phyloP scores from a whole-genome alignment of 2,329 filamentous ascomycete species.

The Stachybotrys elegans region DNA sequence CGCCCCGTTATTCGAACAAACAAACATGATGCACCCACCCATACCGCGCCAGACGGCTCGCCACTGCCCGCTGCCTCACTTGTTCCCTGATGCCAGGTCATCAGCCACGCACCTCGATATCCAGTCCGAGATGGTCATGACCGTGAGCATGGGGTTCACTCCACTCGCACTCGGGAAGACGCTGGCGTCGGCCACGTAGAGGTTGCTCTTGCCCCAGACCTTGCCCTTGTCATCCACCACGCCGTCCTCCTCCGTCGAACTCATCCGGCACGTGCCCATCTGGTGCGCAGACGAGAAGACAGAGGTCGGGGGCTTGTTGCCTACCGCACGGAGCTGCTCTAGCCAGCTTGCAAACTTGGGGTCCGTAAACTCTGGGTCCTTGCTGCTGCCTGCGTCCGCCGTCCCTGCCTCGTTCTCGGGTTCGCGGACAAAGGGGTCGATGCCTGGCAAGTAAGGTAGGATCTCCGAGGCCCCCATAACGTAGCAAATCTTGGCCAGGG shows the following conservation, averaged over 20 bases:
- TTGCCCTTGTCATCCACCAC: conserved; percentile 54
- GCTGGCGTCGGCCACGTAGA: conserved; percentile 71
- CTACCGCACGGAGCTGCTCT: conserved; percentile 38
- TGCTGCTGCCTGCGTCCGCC: conserved; percentile 13
- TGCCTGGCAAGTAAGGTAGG: conserved; percentile 55
- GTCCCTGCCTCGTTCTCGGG: conserved; percentile 12
- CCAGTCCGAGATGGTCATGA: conserved; percentile 65
- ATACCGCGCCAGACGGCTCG: too few species aligned
- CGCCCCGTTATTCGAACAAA: too few species aligned
- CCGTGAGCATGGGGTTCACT: conserved; percentile 78
- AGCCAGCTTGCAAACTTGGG: conserved; percentile 59
- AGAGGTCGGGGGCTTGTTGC: conserved; percentile 44
- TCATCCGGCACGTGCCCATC: conserved; percentile 77
- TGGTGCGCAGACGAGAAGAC: conserved; percentile 71
- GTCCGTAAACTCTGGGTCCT: conserved; percentile 48
- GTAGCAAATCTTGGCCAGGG: conserved; percentile 71
- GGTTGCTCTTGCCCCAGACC: conserved; percentile 60
- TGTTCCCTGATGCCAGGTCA: conserved; percentile 37
- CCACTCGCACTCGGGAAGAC: conserved; percentile 73
- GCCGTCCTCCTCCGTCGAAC: conserved; percentile 41
- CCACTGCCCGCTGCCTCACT: too few species aligned
- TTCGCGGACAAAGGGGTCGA: conserved; percentile 55
- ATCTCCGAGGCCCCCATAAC: conserved; percentile 79
- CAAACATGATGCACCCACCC: too few species aligned
- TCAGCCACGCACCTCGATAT: conserved; percentile 53